Percentiles rank a stretch among this genome's conserved stretches.
Evolutionary conservation across 2,329 filamentous ascomycete species (phyloP).

Genomic region (Paradendryphiella salina): DNA sequence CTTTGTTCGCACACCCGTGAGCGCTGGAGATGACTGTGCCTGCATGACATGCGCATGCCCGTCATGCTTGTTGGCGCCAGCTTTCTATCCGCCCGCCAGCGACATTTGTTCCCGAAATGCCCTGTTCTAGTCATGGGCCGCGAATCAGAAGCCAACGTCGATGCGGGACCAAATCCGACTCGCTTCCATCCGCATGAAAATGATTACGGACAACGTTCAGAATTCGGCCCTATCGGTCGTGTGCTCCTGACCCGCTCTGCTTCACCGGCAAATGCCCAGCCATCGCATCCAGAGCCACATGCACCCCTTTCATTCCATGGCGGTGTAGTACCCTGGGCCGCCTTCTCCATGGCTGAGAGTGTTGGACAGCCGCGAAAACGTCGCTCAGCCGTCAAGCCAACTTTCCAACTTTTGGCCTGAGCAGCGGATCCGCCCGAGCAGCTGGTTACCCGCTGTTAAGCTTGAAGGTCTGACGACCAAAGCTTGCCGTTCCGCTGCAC

Average conservation of each 20-base stretch:
- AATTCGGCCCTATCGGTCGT: conserved; percentile 15
- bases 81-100: conserved; percentile 17
- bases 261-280: conserved; percentile 8
- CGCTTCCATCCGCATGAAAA: conserved; percentile 22
- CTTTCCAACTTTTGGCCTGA: conserved; percentile 1
- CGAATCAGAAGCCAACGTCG: neutral
- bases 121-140: neutral
- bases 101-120: conserved; percentile 6
- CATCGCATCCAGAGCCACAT: conserved; percentile 4
- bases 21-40: conserved; percentile 24
- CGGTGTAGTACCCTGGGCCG: neutral
- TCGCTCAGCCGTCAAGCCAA: neutral
- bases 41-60: conserved; percentile 11
- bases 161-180: conserved; percentile 24
- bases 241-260: conserved; percentile 11
- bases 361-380: neutral
- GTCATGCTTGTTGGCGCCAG: conserved; percentile 18
- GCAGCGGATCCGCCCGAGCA: neutral
- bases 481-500: conserved; percentile 24
- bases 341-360: neutral
- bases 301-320: conserved; percentile 14
- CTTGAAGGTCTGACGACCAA: conserved; percentile 19
- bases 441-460: conserved; percentile 13
- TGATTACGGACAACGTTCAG: conserved; percentile 19
- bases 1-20: conserved; percentile 17